phyloP scores from a whole-genome alignment of 352 stramenopile species.

The Thraustochytrium sp. region DNA sequence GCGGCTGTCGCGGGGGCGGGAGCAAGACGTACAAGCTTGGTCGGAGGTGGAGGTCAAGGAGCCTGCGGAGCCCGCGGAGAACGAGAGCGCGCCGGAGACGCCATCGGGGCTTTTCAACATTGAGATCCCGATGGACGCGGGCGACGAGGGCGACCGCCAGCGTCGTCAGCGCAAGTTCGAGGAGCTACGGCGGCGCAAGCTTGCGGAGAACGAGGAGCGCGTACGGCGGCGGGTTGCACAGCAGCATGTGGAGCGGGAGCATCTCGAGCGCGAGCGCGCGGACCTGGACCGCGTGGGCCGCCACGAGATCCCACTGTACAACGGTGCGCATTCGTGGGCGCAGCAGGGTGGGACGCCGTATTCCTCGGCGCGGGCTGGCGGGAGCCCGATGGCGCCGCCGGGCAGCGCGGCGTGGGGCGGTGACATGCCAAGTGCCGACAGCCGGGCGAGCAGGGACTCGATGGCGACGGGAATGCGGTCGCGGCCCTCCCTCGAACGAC shows the following conservation, averaged over 20 bases:
- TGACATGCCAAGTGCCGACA: too few relatives aligned
- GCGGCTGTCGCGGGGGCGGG: too few relatives aligned
- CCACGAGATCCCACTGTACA: neutral
- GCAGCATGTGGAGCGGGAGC: neutral
- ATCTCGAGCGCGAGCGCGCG: too few relatives aligned
- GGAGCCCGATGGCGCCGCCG: too few relatives aligned
- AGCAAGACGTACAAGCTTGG: too few relatives aligned
- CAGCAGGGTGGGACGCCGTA: too few relatives aligned
- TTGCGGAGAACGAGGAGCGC: neutral
- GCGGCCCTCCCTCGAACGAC: neutral
- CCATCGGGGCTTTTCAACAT: neutral
- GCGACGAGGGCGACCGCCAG: neutral
- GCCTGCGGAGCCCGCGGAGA: neutral
- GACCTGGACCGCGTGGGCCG: too few relatives aligned
- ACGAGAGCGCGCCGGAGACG: neutral
- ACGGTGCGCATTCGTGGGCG: too few relatives aligned
- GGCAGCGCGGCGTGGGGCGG: too few relatives aligned
- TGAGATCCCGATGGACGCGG: neutral
- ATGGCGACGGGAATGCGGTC: too few relatives aligned
- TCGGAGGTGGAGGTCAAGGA: neutral
- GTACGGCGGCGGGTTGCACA: neutral
- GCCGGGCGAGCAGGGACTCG: too few relatives aligned
- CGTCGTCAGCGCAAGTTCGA: conserved; percentile 2
- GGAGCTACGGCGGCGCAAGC: neutral
- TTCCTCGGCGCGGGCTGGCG: neutral